A percentile compares a stretch with the other conserved stretches of the same genome.
Evolutionary conservation across 257 asterid species (phyloP).

Genomic region (Dorcoceras hygrometricum): DNA sequence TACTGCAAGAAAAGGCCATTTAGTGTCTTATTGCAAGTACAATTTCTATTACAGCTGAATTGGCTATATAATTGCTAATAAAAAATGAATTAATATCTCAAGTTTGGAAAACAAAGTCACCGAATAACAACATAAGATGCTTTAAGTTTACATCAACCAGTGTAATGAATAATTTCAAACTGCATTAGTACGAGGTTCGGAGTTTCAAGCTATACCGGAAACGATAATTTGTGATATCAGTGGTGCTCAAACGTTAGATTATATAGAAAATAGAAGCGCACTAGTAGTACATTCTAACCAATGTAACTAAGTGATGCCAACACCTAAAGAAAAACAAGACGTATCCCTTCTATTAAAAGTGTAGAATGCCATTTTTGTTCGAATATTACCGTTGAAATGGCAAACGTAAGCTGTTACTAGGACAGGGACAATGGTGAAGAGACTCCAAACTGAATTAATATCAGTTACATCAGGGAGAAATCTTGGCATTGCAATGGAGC

Average conservation of each 20-base stretch:
- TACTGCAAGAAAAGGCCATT: conserved; percentile 35
- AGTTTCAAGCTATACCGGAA: not conserved
- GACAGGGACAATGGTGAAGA: conserved; percentile 66
- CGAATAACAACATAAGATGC: not conserved
- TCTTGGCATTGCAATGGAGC: conserved; percentile 38
- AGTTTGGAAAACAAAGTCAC: too few relatives aligned
- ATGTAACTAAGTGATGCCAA: not conserved
- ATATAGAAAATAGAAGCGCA: not conserved
- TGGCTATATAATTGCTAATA: not conserved
- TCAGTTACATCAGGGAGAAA: conserved; percentile 41
- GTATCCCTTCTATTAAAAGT: not conserved
- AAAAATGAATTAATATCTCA: not conserved
- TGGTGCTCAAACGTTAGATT: not conserved
- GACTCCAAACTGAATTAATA: conserved; percentile 44
- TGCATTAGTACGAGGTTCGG: too few relatives aligned
- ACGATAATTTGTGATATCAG: not conserved
- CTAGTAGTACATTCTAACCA: not conserved
- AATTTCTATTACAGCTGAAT: not conserved
- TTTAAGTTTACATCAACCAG: not conserved
- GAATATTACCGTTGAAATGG: conserved; percentile 57
- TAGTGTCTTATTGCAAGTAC: not conserved
- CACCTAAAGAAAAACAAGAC: not conserved
- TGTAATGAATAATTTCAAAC: not conserved
- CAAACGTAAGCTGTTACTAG: conserved; percentile 55
- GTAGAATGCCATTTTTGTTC: not conserved